phyloP scores from a whole-genome alignment of 805 yeast species.

The Candida gorgasii region DNA sequence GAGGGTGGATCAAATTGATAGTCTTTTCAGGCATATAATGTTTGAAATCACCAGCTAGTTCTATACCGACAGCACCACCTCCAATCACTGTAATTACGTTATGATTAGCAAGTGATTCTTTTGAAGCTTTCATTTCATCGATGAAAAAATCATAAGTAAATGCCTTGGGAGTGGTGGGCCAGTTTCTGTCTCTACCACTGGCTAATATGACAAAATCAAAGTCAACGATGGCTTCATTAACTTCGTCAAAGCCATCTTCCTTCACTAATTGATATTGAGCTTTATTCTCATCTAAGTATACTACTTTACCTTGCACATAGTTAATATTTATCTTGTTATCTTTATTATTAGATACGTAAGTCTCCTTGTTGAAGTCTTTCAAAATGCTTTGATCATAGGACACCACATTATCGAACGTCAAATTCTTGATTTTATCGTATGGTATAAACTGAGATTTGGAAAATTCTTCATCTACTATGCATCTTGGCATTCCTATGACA shows the following conservation, averaged over 20 bases:
- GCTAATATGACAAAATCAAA: slow-evolving; percentile 52
- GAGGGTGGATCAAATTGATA: slow-evolving; percentile 42
- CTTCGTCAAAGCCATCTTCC: slow-evolving; percentile 9
- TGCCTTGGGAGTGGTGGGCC: slow-evolving; percentile 58
- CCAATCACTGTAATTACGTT: slow-evolving; percentile 45
- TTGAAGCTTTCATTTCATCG: slow-evolving; percentile 42
- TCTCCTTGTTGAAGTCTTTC: slow-evolving; percentile 13
- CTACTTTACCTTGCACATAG: slow-evolving; percentile 36
- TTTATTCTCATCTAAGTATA: slow-evolving; percentile 22
- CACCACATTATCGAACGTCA: slow-evolving; percentile 29
- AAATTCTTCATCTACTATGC: slow-evolving; percentile 39
- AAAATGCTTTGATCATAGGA: slow-evolving; percentile 23
- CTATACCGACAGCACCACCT: slow-evolving; percentile 47
- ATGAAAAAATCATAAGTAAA: slow-evolving; percentile 34
- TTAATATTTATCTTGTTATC: slow-evolving; percentile 13
- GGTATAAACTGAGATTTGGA: slow-evolving; percentile 40
- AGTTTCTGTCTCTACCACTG: slow-evolving; percentile 50
- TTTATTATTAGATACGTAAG: slow-evolving; percentile 10
- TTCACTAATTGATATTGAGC: slow-evolving; percentile 28
- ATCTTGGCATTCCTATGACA: slow-evolving; percentile 40
- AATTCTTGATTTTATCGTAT: slow-evolving; percentile 27
- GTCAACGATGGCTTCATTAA: slow-evolving; percentile 17
- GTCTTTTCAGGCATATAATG: slow-evolving; percentile 29
- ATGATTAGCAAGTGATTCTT: slow-evolving; percentile 30
- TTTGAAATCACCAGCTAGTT: slow-evolving; percentile 43